phyloP scores from a whole-genome alignment of 2,329 filamentous ascomycete species.

The Fusarium sp. region DNA sequence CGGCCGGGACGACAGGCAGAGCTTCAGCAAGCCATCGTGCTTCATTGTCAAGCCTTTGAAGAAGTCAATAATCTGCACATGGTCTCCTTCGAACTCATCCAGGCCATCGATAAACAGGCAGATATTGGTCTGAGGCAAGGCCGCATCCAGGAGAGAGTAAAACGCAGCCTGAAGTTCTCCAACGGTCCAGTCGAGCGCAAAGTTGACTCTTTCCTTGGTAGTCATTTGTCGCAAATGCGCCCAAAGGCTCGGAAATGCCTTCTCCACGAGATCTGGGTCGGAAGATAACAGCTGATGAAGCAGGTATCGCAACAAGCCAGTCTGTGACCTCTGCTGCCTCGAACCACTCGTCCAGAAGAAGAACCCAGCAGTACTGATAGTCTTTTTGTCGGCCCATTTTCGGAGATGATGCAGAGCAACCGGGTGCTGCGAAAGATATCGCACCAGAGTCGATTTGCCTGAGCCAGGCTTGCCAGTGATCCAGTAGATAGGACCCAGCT shows the following conservation, averaged over 20 bases:
- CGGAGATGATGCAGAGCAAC: slow-evolving; percentile 26
- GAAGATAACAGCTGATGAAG: slow-evolving; percentile 50
- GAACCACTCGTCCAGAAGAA: slow-evolving; percentile 60
- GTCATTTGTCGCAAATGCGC: neutral
- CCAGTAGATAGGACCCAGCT: slow-evolving; percentile 3
- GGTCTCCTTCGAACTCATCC: slow-evolving; percentile 51
- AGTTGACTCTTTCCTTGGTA: slow-evolving; percentile 13
- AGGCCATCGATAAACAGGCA: slow-evolving; percentile 50
- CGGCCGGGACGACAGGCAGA: slow-evolving; percentile 12
- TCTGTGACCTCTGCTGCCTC: slow-evolving; percentile 51
- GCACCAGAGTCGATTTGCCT: slow-evolving; percentile 60
- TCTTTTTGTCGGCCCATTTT: slow-evolving; percentile 44
- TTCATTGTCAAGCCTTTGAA: slow-evolving; percentile 22
- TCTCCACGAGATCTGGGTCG: neutral
- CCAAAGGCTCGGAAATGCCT: slow-evolving; percentile 8
- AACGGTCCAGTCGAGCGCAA: slow-evolving; percentile 11
- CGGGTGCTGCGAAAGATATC: slow-evolving; percentile 49
- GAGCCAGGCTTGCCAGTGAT: slow-evolving; percentile 50
- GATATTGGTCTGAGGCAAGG: slow-evolving; percentile 14
- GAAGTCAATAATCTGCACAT: slow-evolving; percentile 45
- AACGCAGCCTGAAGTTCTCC: neutral
- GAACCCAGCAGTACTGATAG: slow-evolving; percentile 52
- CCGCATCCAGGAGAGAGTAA: neutral
- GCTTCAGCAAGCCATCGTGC: slow-evolving; percentile 7
- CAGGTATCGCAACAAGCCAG: slow-evolving; percentile 52